Evolutionary conservation across 345 rosid genomes (phyloP).

Genomic region (Melaleuca quinquenervia): DNA sequence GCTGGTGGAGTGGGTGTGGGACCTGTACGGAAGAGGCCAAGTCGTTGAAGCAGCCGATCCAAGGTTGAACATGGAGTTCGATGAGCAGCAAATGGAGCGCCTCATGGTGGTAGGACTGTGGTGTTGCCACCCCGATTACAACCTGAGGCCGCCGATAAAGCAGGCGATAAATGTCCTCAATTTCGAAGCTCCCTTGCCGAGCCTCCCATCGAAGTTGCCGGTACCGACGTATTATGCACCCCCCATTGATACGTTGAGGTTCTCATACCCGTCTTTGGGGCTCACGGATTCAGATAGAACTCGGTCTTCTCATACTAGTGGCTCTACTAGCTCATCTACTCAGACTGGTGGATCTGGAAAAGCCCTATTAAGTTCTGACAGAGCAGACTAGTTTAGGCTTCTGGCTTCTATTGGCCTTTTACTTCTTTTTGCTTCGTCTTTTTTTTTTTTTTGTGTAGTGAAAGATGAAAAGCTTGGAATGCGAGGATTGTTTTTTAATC

Average conservation of each 20-base stretch:
- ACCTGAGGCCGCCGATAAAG: slow-evolving; percentile 29
- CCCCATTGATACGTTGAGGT: slow-evolving; percentile 5
- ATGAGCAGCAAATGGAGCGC: slow-evolving; percentile 17
- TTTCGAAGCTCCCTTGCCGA: slow-evolving; percentile 30
- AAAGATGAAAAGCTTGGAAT: background rate
- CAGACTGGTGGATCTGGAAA: slow-evolving; percentile 3
- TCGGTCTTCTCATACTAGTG: slow-evolving; percentile 6
- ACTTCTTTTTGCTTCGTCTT: background rate
- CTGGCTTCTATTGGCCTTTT: background rate
- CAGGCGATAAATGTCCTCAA: slow-evolving; percentile 33
- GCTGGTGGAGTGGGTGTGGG: slow-evolving; percentile 42
- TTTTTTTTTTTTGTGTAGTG: background rate
- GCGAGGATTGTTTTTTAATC: background rate
- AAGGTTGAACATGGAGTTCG: slow-evolving; percentile 7
- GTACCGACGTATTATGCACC: slow-evolving; percentile 36
- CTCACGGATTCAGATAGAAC: slow-evolving; percentile 4
- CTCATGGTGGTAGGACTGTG: slow-evolving; percentile 37
- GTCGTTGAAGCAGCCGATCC: slow-evolving; percentile 19
- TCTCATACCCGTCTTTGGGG: slow-evolving; percentile 11
- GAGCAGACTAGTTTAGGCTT: background rate
- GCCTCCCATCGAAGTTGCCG: slow-evolving; percentile 36
- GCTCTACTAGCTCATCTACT: slow-evolving; percentile 8
- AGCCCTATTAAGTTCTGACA: background rate
- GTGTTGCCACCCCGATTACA: slow-evolving; percentile 44
- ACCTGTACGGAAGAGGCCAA: slow-evolving; percentile 23